Percentiles rank a stretch among this genome's conserved stretches.
Evolutionary conservation across 2,329 filamentous ascomycete species (phyloP).

Genomic region (Fusarium longipes): DNA sequence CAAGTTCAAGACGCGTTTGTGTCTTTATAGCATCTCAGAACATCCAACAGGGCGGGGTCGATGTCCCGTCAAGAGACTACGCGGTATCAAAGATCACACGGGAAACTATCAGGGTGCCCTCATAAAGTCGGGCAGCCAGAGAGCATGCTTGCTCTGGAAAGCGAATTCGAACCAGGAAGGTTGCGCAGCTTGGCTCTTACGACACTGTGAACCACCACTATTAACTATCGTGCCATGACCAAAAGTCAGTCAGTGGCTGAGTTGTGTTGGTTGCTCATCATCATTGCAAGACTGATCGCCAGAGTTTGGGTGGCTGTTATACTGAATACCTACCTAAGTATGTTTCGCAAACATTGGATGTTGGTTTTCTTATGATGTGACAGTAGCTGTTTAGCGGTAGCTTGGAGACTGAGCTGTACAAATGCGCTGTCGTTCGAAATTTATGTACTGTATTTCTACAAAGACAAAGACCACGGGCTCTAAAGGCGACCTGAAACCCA

Average conservation of each 20-base stretch:
- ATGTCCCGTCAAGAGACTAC: constrained; percentile 12
- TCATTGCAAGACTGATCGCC: background rate
- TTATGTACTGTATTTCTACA: too few species aligned
- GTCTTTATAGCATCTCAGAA: constrained; percentile 19
- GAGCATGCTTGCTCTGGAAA: background rate
- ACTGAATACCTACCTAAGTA: too few species aligned
- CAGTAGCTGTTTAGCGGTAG: background rate
- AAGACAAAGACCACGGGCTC: background rate
- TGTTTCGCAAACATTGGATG: too few species aligned
- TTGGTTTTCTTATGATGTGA: background rate
- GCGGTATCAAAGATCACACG: background rate
- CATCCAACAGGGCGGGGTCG: constrained; percentile 8
- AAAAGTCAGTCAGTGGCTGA: background rate
- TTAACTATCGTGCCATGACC: background rate
- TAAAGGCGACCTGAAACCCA: background rate
- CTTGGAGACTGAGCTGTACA: background rate
- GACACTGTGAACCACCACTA: background rate
- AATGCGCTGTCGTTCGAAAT: background rate
- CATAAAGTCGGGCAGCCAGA: background rate
- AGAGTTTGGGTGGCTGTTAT: background rate
- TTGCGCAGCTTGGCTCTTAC: background rate
- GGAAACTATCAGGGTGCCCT: constrained; percentile 32
- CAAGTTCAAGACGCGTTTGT: background rate
- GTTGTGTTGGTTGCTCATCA: background rate
- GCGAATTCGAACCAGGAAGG: background rate